phyloP scores from a whole-genome alignment of 1,284 basidiomycete species.

The Trametes versicolor region DNA sequence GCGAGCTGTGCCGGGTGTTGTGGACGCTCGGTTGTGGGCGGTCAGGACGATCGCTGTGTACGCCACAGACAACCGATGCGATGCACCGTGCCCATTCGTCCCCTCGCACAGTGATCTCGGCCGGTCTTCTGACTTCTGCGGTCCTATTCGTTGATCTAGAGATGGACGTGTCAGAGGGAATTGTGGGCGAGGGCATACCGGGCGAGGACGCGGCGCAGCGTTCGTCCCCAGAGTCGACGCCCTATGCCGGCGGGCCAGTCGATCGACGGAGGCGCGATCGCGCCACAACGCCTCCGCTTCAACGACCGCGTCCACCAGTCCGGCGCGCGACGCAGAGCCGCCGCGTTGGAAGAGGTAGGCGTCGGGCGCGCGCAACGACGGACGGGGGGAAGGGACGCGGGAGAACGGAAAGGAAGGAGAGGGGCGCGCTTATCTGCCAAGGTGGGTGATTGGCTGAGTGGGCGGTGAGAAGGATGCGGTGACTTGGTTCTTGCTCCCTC shows the following conservation, averaged over 20 bases:
- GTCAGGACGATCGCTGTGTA: slow-evolving; percentile 4
- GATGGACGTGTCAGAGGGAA: background rate
- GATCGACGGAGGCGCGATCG: background rate
- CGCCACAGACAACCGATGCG: slow-evolving; percentile 1
- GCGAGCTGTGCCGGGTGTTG: background rate
- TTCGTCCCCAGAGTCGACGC: background rate
- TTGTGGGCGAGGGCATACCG: background rate
- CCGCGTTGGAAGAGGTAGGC: background rate
- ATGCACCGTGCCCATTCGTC: background rate
- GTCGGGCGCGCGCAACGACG: background rate
- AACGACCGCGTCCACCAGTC: background rate
- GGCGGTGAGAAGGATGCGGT: slow-evolving; percentile 11
- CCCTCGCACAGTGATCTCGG: background rate
- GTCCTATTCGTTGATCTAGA: background rate
- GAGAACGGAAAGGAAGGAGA: background rate
- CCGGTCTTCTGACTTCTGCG: background rate
- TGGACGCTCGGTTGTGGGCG: background rate
- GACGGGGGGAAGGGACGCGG: background rate
- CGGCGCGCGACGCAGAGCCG: too few relatives aligned
- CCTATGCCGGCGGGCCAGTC: background rate
- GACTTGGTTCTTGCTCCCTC: background rate
- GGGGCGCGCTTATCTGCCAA: slow-evolving; percentile 22
- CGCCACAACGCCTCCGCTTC: background rate
- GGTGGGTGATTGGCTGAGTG: slow-evolving; percentile 13
- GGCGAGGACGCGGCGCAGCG: background rate